Percentiles rank a stretch among this genome's conserved stretches.
These are phyloP conservation scores for Strobilomyces dryophilus DNA, from an alignment of 768 basidiomycete species.

Conservation along the genomic window DNA sequence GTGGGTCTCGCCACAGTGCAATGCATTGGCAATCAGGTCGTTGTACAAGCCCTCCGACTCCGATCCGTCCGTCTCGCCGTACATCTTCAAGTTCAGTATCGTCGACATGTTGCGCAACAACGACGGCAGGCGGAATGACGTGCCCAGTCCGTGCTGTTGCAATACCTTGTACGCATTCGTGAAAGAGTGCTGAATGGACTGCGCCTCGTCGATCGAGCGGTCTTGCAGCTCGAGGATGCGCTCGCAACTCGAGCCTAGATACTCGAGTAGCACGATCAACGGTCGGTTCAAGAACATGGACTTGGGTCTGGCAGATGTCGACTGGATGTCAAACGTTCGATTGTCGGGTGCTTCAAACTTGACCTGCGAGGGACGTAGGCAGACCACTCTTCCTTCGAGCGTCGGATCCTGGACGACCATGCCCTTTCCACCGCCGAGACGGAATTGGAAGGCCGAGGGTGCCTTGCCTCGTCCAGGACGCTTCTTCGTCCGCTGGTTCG, in stretches of 20 bases:
- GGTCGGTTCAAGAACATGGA: conserved; percentile 44
- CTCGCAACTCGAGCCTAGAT: conserved; percentile 33
- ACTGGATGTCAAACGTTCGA: conserved; percentile 45
- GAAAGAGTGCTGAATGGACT: conserved; percentile 33
- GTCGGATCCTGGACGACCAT: conserved; percentile 42
- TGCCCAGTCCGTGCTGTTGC: conserved; percentile 41
- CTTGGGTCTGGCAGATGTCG: conserved; percentile 41
- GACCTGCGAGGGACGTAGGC: conserved; percentile 41
- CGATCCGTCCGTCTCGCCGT: conserved; percentile 2
- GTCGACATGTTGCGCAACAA: conserved; percentile 35
- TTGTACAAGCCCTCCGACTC: conserved; percentile 21
- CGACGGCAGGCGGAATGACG: conserved; percentile 42
- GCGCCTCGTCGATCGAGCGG: conserved; percentile 34
- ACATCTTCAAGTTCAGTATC: conserved; percentile 29
- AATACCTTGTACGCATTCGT: conserved; percentile 36
- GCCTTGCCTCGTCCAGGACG: conserved; percentile 10
- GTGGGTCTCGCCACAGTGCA: conserved; percentile 41
- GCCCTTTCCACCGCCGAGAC: conserved; percentile 46
- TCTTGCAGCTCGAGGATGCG: conserved; percentile 38
- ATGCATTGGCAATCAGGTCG: conserved; percentile 33
- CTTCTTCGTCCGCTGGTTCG: conserved; percentile 29
- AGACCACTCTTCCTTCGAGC: conserved; percentile 33
- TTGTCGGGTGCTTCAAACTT: conserved; percentile 42
- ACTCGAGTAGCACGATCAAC: conserved; percentile 46
- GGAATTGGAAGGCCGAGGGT: conserved; percentile 44